These are phyloP conservation scores for Pyrenula massariospora DNA, from an alignment of 495 filamentous ascomycete genomes.

Conservation along the genomic window DNA sequence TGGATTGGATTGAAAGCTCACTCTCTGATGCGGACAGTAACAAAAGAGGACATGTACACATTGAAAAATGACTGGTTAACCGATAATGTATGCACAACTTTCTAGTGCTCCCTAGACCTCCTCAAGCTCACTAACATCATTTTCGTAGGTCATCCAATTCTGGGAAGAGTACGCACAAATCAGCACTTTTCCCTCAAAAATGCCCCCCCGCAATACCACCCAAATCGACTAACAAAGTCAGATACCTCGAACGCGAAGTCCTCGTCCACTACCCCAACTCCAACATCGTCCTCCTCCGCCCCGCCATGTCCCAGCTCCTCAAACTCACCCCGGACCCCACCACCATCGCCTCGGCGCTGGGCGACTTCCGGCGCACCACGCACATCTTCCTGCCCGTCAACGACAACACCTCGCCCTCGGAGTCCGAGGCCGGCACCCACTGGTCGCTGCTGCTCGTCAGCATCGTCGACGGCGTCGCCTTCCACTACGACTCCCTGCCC, in stretches of 20 bases:
- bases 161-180: conserved; percentile 98
- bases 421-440: conserved; percentile 81
- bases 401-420: conserved; percentile 62
- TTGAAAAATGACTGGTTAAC: conserved; percentile 93
- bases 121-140: conserved; percentile 6
- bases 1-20: neutral
- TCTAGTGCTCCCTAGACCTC: neutral
- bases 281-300: conserved; percentile 82
- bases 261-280: conserved; percentile 63
- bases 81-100: conserved; percentile 64
- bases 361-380: conserved; percentile 63
- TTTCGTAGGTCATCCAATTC: conserved; percentile 61
- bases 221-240: conserved; percentile 17
- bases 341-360: conserved; percentile 36
- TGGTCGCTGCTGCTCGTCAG: conserved; percentile 92
- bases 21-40: conserved; percentile 38
- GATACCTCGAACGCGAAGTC: conserved; percentile 83
- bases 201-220: neutral
- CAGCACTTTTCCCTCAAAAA: conserved; percentile 4
- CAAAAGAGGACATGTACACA: conserved; percentile 72
- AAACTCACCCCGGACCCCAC: conserved; percentile 70
- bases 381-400: conserved; percentile 98
- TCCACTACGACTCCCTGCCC: conserved; percentile 90
- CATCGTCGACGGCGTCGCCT: conserved; percentile 77
- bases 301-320: conserved; percentile 87